Evolutionary conservation across 2,329 filamentous ascomycete species (phyloP).

Genomic region (Ophidiomyces ophidiicola): DNA sequence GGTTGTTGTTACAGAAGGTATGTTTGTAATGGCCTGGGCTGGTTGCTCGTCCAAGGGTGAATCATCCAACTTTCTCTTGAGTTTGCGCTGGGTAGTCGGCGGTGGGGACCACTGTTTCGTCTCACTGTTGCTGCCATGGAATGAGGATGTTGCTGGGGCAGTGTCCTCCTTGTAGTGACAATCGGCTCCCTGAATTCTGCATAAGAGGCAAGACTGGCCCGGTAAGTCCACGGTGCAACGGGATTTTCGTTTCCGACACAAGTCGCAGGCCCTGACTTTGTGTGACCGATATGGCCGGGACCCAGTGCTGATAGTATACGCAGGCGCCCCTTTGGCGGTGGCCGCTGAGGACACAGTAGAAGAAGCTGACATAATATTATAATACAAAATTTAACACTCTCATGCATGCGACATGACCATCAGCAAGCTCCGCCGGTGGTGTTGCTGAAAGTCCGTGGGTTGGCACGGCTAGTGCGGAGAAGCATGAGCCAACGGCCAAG

Average conservation of each 20-base stretch:
- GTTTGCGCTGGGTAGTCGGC: slow-evolving; percentile 7
- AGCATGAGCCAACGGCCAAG: slow-evolving; percentile 3
- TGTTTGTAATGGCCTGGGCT: slow-evolving; percentile 5
- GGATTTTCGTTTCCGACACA: slow-evolving; percentile 50
- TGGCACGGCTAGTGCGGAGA: slow-evolving; percentile 5
- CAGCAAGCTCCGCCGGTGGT: neutral
- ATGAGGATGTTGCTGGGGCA: slow-evolving; percentile 18
- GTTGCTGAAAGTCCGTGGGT: slow-evolving; percentile 3
- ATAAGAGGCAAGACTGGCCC: slow-evolving; percentile 44
- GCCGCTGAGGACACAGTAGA: slow-evolving; percentile 3
- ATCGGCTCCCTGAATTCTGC: slow-evolving; percentile 46
- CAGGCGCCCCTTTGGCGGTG: slow-evolving; percentile 7
- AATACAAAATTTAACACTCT: neutral
- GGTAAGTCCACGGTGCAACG: slow-evolving; percentile 48
- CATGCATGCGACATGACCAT: neutral
- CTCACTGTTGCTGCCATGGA: slow-evolving; percentile 14
- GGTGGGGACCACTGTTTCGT: slow-evolving; percentile 11
- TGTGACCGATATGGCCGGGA: slow-evolving; percentile 50
- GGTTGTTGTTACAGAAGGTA: slow-evolving; percentile 1
- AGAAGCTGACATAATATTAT: slow-evolving; percentile 10
- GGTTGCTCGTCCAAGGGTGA: slow-evolving; percentile 1
- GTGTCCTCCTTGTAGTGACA: slow-evolving; percentile 42
- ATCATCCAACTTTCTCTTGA: slow-evolving; percentile 13
- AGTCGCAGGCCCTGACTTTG: slow-evolving; percentile 47
- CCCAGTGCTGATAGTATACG: slow-evolving; percentile 26